These are phyloP conservation scores for Canavalia ensiformis DNA, from an alignment of 306 rosid species.

Conservation along the genomic window DNA sequence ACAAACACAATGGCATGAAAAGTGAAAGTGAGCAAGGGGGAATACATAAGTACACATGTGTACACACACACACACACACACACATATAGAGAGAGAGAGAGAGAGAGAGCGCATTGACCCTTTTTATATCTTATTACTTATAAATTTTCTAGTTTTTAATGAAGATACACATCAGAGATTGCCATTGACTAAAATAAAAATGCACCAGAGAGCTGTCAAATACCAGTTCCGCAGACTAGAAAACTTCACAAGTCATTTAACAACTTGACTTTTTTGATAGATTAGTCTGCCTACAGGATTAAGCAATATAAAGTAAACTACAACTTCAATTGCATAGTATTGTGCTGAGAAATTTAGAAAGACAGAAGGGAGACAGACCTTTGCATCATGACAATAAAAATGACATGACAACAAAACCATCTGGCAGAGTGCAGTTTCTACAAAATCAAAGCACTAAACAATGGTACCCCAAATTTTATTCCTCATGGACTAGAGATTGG, in stretches of 20 bases:
- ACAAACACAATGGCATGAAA: background rate
- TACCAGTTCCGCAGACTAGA: background rate
- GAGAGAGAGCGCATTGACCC: background rate
- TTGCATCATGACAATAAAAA: background rate
- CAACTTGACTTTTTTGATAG: conserved; percentile 4
- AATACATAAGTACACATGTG: too few species aligned
- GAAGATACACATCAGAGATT: background rate
- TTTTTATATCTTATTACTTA: background rate
- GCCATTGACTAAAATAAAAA: background rate
- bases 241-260: conserved; percentile 28
- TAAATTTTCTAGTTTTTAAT: background rate
- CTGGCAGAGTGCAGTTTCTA: conserved; percentile 39
- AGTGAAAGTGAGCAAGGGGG: background rate
- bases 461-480: background rate
- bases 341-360: conserved; percentile 21
- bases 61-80: too few species aligned
- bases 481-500: conserved; percentile 36
- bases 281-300: conserved; percentile 16
- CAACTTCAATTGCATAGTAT: conserved; percentile 22
- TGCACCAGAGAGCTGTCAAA: conserved; percentile 4
- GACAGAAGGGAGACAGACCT: background rate
- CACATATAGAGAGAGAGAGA: too few species aligned
- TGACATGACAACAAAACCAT: conserved; percentile 36
- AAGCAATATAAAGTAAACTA: conserved; percentile 45
- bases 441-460: conserved; percentile 35